A percentile compares a stretch with the other conserved stretches of the same genome.
Conservation (phyloP, 2,329 filamentous ascomycete genomes). For the Trichoderma sp. region DNA sequence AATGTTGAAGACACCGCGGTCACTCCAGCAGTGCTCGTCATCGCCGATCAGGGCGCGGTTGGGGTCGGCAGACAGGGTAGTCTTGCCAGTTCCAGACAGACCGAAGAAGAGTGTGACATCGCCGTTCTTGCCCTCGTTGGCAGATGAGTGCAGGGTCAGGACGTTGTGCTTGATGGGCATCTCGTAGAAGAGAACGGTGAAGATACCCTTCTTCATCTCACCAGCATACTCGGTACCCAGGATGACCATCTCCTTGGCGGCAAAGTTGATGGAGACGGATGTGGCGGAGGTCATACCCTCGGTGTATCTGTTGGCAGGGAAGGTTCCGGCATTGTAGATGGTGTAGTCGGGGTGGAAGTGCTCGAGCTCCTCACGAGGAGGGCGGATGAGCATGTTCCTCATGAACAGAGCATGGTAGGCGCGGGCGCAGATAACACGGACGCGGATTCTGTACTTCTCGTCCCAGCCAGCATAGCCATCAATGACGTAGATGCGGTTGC, state of each 20-base stretch:
- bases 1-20: constrained; percentile 97
- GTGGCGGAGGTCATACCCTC: constrained; percentile 98
- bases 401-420: constrained; percentile 99
- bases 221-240: constrained; percentile 98
- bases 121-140: constrained; percentile 91
- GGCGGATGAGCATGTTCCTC: constrained; percentile 99
- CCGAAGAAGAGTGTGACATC: constrained; percentile 99
- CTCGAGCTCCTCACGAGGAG: constrained; percentile 85
- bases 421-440: constrained; percentile 96
- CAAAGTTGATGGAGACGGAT: constrained; percentile 98
- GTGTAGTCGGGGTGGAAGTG: constrained; percentile 99
- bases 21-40: constrained; percentile 99
- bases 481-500: constrained; percentile 97
- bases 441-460: constrained; percentile 94
- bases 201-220: constrained; percentile 84
- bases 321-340: constrained; percentile 98
- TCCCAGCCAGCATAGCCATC: constrained; percentile 99
- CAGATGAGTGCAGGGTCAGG: constrained; percentile 95
- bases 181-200: constrained; percentile 99
- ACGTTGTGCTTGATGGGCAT: constrained; percentile 99
- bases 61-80: constrained; percentile 93
- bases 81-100: constrained; percentile 98
- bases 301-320: constrained; percentile 98
- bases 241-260: constrained; percentile 99
- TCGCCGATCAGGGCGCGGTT: constrained; percentile 96